A percentile compares a stretch with the other conserved stretches of the same genome.
These are phyloP conservation scores for Stevia rebaudiana DNA, from an alignment of 140 eudicot genomes.

Conservation along the genomic window DNA sequence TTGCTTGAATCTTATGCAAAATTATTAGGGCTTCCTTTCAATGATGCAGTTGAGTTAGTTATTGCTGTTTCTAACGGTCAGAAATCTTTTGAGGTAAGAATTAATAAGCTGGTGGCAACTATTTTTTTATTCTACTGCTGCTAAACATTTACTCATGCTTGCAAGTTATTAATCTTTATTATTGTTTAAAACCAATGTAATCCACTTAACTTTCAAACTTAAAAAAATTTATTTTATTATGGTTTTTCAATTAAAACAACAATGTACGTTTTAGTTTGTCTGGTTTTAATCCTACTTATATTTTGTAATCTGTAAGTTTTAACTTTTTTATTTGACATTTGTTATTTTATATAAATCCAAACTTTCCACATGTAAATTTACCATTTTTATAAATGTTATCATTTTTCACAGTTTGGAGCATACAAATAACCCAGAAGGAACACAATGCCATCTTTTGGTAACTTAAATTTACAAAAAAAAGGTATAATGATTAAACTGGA, in stretches of 20 bases:
- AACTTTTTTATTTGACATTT: no score
- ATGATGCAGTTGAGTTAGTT: slow-evolving; percentile 59
- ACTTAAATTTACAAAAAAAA: not conserved
- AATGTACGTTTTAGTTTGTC: no score
- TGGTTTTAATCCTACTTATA: no score
- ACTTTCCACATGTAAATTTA: not conserved
- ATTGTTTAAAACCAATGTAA: not conserved
- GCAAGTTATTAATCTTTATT: not conserved
- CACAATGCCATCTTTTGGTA: not conserved
- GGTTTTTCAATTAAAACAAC: no score
- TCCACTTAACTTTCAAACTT: not conserved
- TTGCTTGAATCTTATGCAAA: slow-evolving; percentile 64
- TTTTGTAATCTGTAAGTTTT: no score
- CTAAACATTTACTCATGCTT: not conserved
- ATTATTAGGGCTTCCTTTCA: slow-evolving; percentile 48
- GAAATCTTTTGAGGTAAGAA: slow-evolving; percentile 53
- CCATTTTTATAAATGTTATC: not conserved
- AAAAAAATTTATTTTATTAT: no score
- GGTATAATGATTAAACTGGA: not conserved
- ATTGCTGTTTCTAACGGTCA: slow-evolving; percentile 47
- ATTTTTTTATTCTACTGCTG: not conserved
- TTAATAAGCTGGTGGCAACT: not conserved
- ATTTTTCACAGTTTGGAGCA: not conserved
- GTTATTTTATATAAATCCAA: not conserved
- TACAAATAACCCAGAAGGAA: not conserved